Conservation (phyloP, 2,329 filamentous ascomycete species). For the Diplodia seriata region DNA sequence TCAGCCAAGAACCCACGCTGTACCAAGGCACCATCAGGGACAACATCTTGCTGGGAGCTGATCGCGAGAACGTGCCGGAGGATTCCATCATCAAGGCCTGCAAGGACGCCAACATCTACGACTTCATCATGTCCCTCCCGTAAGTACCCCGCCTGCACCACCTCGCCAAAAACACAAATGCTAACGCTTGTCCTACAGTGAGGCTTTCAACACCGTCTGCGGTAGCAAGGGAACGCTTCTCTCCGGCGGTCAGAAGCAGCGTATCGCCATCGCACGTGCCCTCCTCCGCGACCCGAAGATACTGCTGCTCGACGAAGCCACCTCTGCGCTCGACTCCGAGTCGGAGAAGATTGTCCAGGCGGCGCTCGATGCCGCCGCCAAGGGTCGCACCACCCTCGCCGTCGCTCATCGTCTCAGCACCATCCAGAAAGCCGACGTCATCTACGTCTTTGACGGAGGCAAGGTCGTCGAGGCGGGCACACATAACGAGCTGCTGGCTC, state of each 20-base stretch:
- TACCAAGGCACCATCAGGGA: slow-evolving; percentile 93
- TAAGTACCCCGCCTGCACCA: slow-evolving; percentile 6
- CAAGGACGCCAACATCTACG: slow-evolving; percentile 65
- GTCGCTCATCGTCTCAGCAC: slow-evolving; percentile 87
- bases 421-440: slow-evolving; percentile 89
- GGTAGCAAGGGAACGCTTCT: slow-evolving; percentile 55
- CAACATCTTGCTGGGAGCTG: slow-evolving; percentile 75
- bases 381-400: slow-evolving; percentile 86
- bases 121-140: slow-evolving; percentile 44
- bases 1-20: slow-evolving; percentile 91
- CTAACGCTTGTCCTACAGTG: slow-evolving; percentile 51
- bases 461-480: slow-evolving; percentile 81
- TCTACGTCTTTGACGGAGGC: slow-evolving; percentile 90
- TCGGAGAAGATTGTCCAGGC: slow-evolving; percentile 76
- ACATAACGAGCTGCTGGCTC: slow-evolving; percentile 53
- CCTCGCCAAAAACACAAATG: not conserved
- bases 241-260: slow-evolving; percentile 92
- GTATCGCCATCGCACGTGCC: slow-evolving; percentile 87
- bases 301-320: slow-evolving; percentile 51
- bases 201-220: slow-evolving; percentile 61
- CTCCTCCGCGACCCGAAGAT: slow-evolving; percentile 88
- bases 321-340: slow-evolving; percentile 33
- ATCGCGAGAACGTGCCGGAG: slow-evolving; percentile 70
- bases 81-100: slow-evolving; percentile 76
- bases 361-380: slow-evolving; percentile 78